Evolutionary conservation across 139 green algal genomes (phyloP), one percentile per base, ranked within the genome.

Genomic region (Mesotaenium endlicherianum): DNA sequence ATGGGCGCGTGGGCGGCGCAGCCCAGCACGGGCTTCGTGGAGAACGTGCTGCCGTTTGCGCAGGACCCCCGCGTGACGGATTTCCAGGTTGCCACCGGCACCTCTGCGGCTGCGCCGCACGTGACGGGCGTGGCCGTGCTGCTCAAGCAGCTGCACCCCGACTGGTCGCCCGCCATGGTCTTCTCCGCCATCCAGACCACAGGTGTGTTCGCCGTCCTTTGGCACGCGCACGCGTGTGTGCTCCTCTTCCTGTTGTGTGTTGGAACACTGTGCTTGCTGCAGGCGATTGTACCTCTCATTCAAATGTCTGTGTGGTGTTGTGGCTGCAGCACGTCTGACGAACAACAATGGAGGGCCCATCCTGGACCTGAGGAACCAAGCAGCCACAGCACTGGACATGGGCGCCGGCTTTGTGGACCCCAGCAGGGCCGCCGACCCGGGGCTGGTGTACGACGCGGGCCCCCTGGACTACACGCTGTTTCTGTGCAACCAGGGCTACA

Each of bases 141-240:
- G 53, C 57, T 84, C 64, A 78, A 55, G 47, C 43, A 50, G 44
- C 26, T 36, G 38, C 34, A 57, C 36, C 77, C 77, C 55, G 47
- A 53, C 3, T 84, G 77, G 77, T 70, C 36, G 16, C 45, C 77
- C 2, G 77, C 59, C 0, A 31, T n/a, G 31, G 16, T 84, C 14
- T 70, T 55, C 30, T 84, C 77, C 2, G 77, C 77, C 6, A 76
- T 84, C 17, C 36, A 43, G 44, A 84, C 77, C 14, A 84, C 77
- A 0, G 77, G 70, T 78, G 8, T 64, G 31, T 31, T 14, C 26
- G 20, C 26, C 26, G 20, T 64, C 26, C 26, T 64, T 64, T 26
- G 53, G 53, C 26, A 26, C 26, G 26, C 20, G 26, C 53, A 64
- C 26, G 20, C 26, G 53, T 64, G 53, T n/a, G n/a, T n/a, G n/a